phyloP scores from a whole-genome alignment of 2,329 filamentous ascomycete genomes.

The Claviceps sorghi region DNA sequence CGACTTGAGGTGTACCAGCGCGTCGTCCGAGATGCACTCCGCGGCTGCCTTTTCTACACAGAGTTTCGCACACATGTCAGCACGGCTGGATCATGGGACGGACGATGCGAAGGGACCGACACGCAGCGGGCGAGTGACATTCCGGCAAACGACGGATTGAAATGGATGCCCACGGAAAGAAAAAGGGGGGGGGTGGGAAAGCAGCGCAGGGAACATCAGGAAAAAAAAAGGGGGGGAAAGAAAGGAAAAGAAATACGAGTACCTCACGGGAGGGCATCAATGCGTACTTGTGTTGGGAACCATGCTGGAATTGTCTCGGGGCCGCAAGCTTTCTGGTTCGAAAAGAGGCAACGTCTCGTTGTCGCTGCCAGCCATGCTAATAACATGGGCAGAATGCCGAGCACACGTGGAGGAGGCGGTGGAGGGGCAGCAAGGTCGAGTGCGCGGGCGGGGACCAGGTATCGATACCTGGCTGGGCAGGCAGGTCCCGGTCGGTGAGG shows the following conservation, averaged over 20 bases:
- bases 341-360: constrained; percentile 20
- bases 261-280: background rate
- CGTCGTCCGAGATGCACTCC: constrained; percentile 76
- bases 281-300: constrained; percentile 20
- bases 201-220: no score
- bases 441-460: background rate
- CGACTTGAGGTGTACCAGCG: constrained; percentile 74
- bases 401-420: constrained; percentile 7
- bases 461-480: no score
- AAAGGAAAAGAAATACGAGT: background rate
- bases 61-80: background rate
- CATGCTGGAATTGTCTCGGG: constrained; percentile 17
- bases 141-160: background rate
- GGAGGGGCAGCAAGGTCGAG: background rate
- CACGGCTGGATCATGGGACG: background rate
- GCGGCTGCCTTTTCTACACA: constrained; percentile 36
- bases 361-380: constrained; percentile 16
- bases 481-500: constrained; percentile 61
- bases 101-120: no score
- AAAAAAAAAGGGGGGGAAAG: background rate
- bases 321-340: constrained; percentile 13
- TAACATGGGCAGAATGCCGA: constrained; percentile 9
- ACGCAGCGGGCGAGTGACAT: background rate
- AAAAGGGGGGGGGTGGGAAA: background rate
- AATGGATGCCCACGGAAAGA: background rate